A percentile compares a stretch with the other conserved stretches of the same genome.
These are phyloP conservation scores for Acephala macrosclerotiorum DNA, from an alignment of 2,329 filamentous ascomycete genomes.

Conservation along the genomic window DNA sequence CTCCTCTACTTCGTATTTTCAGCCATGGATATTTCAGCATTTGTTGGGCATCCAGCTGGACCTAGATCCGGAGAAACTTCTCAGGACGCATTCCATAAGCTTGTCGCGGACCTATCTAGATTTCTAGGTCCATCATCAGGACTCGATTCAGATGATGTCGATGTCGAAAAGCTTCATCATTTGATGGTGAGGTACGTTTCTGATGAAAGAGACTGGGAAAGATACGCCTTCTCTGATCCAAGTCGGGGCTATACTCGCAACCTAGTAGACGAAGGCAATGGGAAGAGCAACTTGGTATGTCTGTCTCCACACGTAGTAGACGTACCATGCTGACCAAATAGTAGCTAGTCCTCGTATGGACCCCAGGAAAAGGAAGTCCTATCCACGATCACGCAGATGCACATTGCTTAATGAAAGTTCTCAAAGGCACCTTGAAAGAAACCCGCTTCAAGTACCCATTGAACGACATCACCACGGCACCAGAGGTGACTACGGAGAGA, in stretches of 20 bases:
- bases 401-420: slow-evolving; percentile 88
- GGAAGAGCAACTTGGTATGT: slow-evolving; percentile 61
- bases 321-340: slow-evolving; percentile 78
- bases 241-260: slow-evolving; percentile 83
- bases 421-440: slow-evolving; percentile 81
- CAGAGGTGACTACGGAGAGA: slow-evolving; percentile 71
- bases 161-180: slow-evolving; percentile 72
- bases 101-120: slow-evolving; percentile 76
- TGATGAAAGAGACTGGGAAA: slow-evolving; percentile 72
- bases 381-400: slow-evolving; percentile 91
- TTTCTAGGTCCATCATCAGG: slow-evolving; percentile 83
- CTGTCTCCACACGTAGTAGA: background rate
- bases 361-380: slow-evolving; percentile 79
- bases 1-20: background rate
- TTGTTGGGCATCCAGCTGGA: slow-evolving; percentile 16
- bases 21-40: slow-evolving; percentile 17
- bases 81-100: slow-evolving; percentile 66
- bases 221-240: slow-evolving; percentile 76
- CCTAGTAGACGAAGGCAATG: slow-evolving; percentile 89
- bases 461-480: slow-evolving; percentile 55
- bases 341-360: slow-evolving; percentile 94
- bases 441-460: slow-evolving; percentile 79
- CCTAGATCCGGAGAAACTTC: background rate
- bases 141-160: slow-evolving; percentile 81
- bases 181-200: slow-evolving; percentile 81